Percentiles rank a stretch among this genome's conserved stretches.
phyloP scores from a whole-genome alignment of 139 green algal species.

The Dunaliella primolecta region DNA sequence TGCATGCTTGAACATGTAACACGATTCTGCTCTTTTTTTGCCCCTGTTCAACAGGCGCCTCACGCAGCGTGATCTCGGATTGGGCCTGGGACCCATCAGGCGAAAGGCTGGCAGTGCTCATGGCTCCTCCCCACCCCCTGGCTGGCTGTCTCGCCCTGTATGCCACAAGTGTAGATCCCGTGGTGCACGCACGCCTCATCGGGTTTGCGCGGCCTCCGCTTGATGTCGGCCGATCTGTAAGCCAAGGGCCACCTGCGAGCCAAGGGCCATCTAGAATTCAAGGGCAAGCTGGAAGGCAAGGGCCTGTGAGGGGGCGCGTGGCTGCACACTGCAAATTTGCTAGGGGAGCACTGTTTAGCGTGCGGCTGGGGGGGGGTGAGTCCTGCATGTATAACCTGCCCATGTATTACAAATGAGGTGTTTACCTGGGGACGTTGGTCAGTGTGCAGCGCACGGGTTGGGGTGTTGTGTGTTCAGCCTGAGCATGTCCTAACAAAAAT shows the following conservation, averaged over 20 bases:
- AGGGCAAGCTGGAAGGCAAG: too few species aligned
- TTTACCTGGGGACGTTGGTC: too few species aligned
- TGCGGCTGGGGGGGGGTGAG: not conserved
- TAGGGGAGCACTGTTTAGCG: slow-evolving; percentile 6
- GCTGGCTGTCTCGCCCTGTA: slow-evolving; percentile 39
- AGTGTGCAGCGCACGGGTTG: too few species aligned
- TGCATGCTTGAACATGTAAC: too few species aligned
- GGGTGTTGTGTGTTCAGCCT: too few species aligned
- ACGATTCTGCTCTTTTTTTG: too few species aligned
- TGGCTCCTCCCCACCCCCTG: slow-evolving; percentile 14
- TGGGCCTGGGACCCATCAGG: not conserved
- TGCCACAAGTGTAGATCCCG: slow-evolving; percentile 30
- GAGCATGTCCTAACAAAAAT: too few species aligned
- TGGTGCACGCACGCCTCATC: slow-evolving; percentile 34
- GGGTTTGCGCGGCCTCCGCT: slow-evolving; percentile 29
- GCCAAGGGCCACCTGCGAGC: too few species aligned
- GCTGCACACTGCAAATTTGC: not conserved
- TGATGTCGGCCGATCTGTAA: not conserved
- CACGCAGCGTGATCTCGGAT: not conserved
- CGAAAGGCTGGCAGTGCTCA: not conserved
- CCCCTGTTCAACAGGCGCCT: not conserved
- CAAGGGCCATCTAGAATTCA: too few species aligned
- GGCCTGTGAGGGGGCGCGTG: not conserved
- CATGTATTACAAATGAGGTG: slow-evolving; percentile 12
- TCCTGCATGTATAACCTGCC: slow-evolving; percentile 21